Evolutionary conservation across 2,329 filamentous ascomycete species (phyloP).

Genomic region (Penicillium sp.): DNA sequence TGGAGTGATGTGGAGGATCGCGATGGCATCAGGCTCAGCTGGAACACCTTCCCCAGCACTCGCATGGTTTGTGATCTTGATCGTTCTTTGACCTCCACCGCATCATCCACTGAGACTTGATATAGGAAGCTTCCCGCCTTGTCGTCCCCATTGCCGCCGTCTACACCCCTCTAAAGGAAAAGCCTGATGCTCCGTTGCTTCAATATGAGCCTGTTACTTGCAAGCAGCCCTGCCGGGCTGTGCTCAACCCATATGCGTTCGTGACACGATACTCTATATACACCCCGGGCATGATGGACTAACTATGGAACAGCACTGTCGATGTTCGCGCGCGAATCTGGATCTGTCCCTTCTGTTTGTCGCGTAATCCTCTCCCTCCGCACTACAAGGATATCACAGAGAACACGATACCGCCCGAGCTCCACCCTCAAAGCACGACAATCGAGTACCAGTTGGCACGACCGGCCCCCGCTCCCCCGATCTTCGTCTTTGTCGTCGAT

Average conservation of each 20-base stretch:
- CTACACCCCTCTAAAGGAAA: slow-evolving; percentile 94
- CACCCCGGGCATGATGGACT: slow-evolving; percentile 19
- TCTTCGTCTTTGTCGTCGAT: slow-evolving; percentile 66
- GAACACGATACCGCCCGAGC: slow-evolving; percentile 62
- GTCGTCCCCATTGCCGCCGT: slow-evolving; percentile 94
- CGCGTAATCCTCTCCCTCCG: slow-evolving; percentile 61
- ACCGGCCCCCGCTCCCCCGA: slow-evolving; percentile 62
- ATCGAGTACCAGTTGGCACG: slow-evolving; percentile 63
- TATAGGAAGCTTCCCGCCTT: slow-evolving; percentile 83
- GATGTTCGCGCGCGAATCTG: slow-evolving; percentile 64
- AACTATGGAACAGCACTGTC: slow-evolving; percentile 50
- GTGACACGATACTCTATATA: slow-evolving; percentile 23
- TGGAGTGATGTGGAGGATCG: slow-evolving; percentile 96
- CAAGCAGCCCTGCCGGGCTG: slow-evolving; percentile 91
- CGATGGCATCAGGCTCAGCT: slow-evolving; percentile 92
- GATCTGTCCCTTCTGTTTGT: slow-evolving; percentile 67
- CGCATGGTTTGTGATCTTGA: slow-evolving; percentile 68
- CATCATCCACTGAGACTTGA: slow-evolving; percentile 30
- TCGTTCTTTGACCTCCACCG: slow-evolving; percentile 9
- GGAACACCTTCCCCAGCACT: slow-evolving; percentile 98
- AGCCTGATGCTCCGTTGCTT: slow-evolving; percentile 76
- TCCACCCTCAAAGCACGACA: slow-evolving; percentile 62
- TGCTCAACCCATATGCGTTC: slow-evolving; percentile 95
- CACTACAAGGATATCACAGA: slow-evolving; percentile 68
- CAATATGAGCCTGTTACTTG: slow-evolving; percentile 97